Conservation (phyloP, 768 basidiomycete genomes). For the Boletus rubroflammeus region DNA sequence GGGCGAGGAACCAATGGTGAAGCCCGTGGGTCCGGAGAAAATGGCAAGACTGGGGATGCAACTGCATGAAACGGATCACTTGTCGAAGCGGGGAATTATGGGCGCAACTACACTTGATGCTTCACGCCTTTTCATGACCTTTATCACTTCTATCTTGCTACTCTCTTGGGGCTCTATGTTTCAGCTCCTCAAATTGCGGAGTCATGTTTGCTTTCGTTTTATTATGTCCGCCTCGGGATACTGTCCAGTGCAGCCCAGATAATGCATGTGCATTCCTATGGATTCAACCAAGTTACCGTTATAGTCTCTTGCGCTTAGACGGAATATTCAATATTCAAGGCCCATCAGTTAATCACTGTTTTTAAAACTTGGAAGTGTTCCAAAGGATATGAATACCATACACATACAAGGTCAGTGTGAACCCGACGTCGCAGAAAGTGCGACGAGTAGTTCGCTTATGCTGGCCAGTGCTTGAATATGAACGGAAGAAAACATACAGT, state of each 20-base stretch:
- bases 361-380: neutral
- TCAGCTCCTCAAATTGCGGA: slow-evolving; percentile 19
- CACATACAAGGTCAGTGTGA: neutral
- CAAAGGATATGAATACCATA: neutral
- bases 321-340: neutral
- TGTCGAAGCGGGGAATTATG: slow-evolving; percentile 16
- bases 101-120: slow-evolving; percentile 16
- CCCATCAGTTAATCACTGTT: neutral
- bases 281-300: slow-evolving; percentile 3
- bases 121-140: slow-evolving; percentile 19
- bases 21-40: slow-evolving; percentile 27
- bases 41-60: slow-evolving; percentile 23
- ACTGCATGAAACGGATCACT: slow-evolving; percentile 20
- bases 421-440: neutral
- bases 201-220: slow-evolving; percentile 20
- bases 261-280: slow-evolving; percentile 20
- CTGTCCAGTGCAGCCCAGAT: slow-evolving; percentile 12
- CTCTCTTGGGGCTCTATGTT: slow-evolving; percentile 10
- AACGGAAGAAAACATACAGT: neutral
- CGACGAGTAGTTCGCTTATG: neutral
- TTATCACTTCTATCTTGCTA: slow-evolving; percentile 7
- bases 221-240: slow-evolving; percentile 20
- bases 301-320: neutral
- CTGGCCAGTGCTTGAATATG: neutral
- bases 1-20: slow-evolving; percentile 32